Conservation (phyloP, 129 eudicot species). For the Flaveria bidentis region DNA sequence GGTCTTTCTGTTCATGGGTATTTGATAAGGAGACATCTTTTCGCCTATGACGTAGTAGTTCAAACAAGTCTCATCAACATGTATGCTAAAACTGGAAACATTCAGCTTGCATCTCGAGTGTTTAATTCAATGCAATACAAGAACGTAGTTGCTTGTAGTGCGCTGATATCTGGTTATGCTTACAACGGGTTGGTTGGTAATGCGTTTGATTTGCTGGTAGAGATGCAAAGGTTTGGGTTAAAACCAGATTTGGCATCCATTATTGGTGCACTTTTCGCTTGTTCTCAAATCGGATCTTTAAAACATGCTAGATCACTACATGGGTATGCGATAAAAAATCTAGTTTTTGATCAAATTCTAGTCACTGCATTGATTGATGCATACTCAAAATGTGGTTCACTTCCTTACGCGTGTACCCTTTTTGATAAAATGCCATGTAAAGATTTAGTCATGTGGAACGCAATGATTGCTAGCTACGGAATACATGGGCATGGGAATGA, state of each 20-base stretch:
- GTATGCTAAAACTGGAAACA: slow-evolving; percentile 64
- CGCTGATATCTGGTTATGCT: slow-evolving; percentile 74
- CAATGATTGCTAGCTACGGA: slow-evolving; percentile 77
- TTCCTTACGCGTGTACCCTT: slow-evolving; percentile 47
- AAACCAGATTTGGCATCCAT: slow-evolving; percentile 66
- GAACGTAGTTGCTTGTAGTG: slow-evolving; percentile 68
- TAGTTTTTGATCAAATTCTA: slow-evolving; percentile 39
- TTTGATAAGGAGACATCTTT: slow-evolving; percentile 47
- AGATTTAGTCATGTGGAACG: slow-evolving; percentile 65
- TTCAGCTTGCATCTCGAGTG: slow-evolving; percentile 48
- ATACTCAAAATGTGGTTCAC: slow-evolving; percentile 86
- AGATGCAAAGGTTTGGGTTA: slow-evolving; percentile 64
- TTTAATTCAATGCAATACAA: slow-evolving; percentile 51
- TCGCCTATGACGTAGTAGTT: slow-evolving; percentile 48
- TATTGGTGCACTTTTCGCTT: slow-evolving; percentile 62
- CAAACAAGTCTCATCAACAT: slow-evolving; percentile 76
- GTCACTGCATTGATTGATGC: slow-evolving; percentile 65
- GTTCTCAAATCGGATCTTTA: slow-evolving; percentile 67
- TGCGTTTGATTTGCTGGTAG: slow-evolving; percentile 56
- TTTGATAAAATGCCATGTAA: slow-evolving; percentile 42
- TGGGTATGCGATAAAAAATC: slow-evolving; percentile 50
- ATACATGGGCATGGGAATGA: slow-evolving; percentile 72
- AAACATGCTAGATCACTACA: slow-evolving; percentile 56
- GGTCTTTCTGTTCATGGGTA: slow-evolving; percentile 78
- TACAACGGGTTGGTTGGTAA: slow-evolving; percentile 55